Evolutionary conservation across 2,329 filamentous ascomycete genomes (phyloP), one percentile per base, ranked within the genome.

Genomic region (Pochonia chlamydosporia): DNA sequence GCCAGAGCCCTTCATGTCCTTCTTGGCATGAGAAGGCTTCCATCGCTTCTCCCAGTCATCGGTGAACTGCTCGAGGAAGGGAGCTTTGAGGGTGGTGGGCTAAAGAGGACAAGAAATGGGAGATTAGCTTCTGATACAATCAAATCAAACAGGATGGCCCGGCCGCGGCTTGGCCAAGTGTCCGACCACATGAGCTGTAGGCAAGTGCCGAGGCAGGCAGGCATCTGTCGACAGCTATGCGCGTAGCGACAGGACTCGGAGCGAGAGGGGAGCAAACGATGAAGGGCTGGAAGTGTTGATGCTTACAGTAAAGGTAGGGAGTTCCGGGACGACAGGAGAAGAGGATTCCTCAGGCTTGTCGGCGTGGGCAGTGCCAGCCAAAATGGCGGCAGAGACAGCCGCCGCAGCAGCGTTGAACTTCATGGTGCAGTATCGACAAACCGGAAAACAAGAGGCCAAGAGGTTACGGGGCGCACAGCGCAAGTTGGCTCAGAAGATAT

Each of bases 61-160:
- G 72, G 89, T 95, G 77, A 99, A 99, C 72, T 99, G 93, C 77
- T 99, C 93, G 55, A 97, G 75, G 81, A 99, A 99, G 51, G 90
- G 89, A 58, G 85, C 93, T 75, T 96, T 93, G 63, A 97, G 68
- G 54, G 75, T 79, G 56, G 90, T 89, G 50, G 93, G 91, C 92
- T 99, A 63, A 21, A 26, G 44, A 35, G n/a, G 47, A 44, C 33
- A 41, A n/a, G n/a, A 16, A 23, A 52, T 63, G 48, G 59, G n/a
- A 16, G 21, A 52, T 63, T 48, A 59, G 61, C 53, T 54, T 51
- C 42, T 6, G 31, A 8, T 18, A 39, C 25, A 5, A 13, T 31
- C 30, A 24, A 36, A 11, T 31, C 24, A 24, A 20, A 18, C 23
- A 10, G 18, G 18, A 7, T 33, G 9, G 35, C n/a, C 3, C 13